Conservation (phyloP, 2,329 filamentous ascomycete genomes). For the Zopfia rhizophila region DNA sequence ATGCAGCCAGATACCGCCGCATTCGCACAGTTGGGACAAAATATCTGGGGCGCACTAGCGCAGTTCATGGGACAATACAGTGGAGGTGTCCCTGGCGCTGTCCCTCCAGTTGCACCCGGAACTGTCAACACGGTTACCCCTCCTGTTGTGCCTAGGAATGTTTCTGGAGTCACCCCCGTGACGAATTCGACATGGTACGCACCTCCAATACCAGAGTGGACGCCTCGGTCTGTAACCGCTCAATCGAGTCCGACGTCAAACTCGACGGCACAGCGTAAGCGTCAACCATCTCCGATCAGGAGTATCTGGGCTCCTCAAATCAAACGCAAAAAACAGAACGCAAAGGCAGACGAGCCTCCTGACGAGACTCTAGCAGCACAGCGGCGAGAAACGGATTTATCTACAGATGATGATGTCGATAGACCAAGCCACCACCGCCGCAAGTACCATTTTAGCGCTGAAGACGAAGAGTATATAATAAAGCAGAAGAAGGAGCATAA, state of each 20-base stretch:
- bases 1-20: slow-evolving; percentile 5
- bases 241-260: slow-evolving; percentile 16
- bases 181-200: slow-evolving; percentile 42
- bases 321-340: neutral
- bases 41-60: neutral
- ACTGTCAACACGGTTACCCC: no score
- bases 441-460: slow-evolving; percentile 40
- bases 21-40: slow-evolving; percentile 3
- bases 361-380: neutral
- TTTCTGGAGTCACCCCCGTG: slow-evolving; percentile 27
- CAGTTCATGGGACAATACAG: slow-evolving; percentile 13
- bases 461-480: slow-evolving; percentile 51
- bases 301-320: neutral
- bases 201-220: slow-evolving; percentile 29
- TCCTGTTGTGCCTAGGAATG: neutral
- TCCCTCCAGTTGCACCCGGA: slow-evolving; percentile 10
- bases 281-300: neutral
- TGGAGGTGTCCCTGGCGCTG: slow-evolving; percentile 37
- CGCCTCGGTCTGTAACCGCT: slow-evolving; percentile 1
- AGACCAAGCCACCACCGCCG: neutral
- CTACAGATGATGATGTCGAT: slow-evolving; percentile 1
- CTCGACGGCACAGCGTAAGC: neutral
- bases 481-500: slow-evolving; percentile 38
- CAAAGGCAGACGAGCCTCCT: neutral
- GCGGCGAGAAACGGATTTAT: neutral